phyloP scores from a whole-genome alignment of 2,329 filamentous ascomycete genomes.

The Talaromyces sp. region DNA sequence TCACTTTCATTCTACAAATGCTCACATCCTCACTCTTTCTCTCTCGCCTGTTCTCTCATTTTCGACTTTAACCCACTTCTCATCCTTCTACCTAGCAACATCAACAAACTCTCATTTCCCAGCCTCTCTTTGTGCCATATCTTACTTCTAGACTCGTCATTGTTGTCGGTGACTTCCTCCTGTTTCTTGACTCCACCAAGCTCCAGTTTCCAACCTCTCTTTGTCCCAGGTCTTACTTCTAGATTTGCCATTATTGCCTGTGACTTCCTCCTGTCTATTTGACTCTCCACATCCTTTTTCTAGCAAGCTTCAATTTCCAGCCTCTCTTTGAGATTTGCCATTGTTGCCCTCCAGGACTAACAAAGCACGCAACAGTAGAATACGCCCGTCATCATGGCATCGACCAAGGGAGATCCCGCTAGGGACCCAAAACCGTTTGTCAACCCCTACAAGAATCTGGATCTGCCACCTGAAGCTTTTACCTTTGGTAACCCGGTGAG shows the following conservation, averaged over 20 bases:
- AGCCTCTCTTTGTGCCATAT: background rate
- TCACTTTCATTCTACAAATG: background rate
- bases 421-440: constrained; percentile 14
- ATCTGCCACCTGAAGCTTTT: constrained; percentile 19
- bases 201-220: background rate
- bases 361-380: background rate
- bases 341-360: background rate
- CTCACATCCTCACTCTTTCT: background rate
- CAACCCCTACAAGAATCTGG: constrained; percentile 17
- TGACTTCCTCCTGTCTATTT: background rate
- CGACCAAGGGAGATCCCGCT: constrained; percentile 15
- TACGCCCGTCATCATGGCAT: constrained; percentile 4
- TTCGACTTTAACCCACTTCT: background rate
- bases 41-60: background rate
- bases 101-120: background rate
- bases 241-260: background rate
- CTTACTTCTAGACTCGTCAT: background rate
- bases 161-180: background rate
- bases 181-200: background rate
- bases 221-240: background rate
- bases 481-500: constrained; percentile 10
- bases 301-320: background rate
- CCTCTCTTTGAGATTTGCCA: background rate
- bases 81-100: background rate
- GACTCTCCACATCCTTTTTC: background rate